phyloP scores from a whole-genome alignment of 176 grass and related monocot genomes.

The Rhynchospora tenuis region DNA sequence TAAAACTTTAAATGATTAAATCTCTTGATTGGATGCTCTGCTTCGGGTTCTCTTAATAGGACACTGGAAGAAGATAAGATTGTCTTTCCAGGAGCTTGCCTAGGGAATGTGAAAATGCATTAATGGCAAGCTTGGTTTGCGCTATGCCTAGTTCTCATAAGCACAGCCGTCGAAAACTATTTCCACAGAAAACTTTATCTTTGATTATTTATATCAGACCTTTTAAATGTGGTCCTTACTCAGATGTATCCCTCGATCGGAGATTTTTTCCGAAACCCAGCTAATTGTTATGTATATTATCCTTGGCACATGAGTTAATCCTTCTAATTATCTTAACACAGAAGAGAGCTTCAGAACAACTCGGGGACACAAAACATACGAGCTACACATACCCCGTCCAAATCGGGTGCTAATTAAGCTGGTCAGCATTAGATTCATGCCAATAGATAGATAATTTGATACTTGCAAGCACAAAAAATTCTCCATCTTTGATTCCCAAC shows the following conservation, averaged over 20 bases:
- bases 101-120: constrained; percentile 26
- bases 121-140: not conserved
- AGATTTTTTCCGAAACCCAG: too few relatives aligned
- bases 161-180: not conserved
- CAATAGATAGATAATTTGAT: too few relatives aligned
- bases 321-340: not conserved
- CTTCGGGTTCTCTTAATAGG: not conserved
- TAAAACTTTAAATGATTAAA: too few relatives aligned
- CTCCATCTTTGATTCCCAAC: not conserved
- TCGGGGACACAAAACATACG: not conserved
- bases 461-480: not conserved
- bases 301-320: too few relatives aligned
- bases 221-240: not conserved
- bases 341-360: not conserved
- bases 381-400: too few relatives aligned
- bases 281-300: too few relatives aligned
- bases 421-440: not conserved
- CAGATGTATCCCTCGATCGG: too few relatives aligned
- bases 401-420: too few relatives aligned
- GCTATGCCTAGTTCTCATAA: not conserved
- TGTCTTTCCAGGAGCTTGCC: not conserved
- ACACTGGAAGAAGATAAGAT: constrained; percentile 1
- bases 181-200: not conserved
- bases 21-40: not conserved
- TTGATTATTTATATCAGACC: not conserved